Evolutionary conservation across 345 rosid species (phyloP), one percentile per base, ranked within the genome.

Genomic region (Citrus hindsii): DNA sequence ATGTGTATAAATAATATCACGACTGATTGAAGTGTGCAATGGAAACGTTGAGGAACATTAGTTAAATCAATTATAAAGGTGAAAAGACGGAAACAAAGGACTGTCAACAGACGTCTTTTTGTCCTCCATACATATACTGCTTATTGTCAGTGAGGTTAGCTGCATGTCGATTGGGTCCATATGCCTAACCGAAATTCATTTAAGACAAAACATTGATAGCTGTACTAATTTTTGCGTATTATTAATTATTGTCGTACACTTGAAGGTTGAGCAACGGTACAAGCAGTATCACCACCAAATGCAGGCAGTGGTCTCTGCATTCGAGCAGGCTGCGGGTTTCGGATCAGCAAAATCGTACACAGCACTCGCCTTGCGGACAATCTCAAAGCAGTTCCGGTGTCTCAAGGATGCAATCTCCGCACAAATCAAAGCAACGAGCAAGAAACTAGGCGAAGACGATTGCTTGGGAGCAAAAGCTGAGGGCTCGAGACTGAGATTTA

Each of bases 291-390:
- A 91, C 78, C 84, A 85, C 61, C 93, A 92, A 76, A 92, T 93
- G 96, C 89, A 90, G n/a, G 53, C 81, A 2, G 87, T 85, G 46
- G 82, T 83, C 51, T 77, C 91, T 35, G 82, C 90, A 4, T 93
- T 92, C 79, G 94, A 93, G 85, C 90, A 90, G 80, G 92, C 79
- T 0, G 87, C 90, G 3, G 94, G 96, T 14, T 55, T 81, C 8
- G 93, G 91, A 18, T 83, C 93, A 2, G 94, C 98, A 7, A 88
- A 80, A 76, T 61, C 96, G 3, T 93, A 93, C 85, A 90, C 96
- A 4, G 74, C 89, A 63, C 87, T 90, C 19, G 94, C 94, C 6
- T 81, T 92, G 74, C 83, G 86, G 81, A 93, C 94, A 0, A 91
- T 93, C 69, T 93, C 96, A 14, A 89, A 87, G 89, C 91, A 88